Evolutionary conservation across 1,284 basidiomycete genomes (phyloP), one percentile per base, ranked within the genome.

Genomic region (Austroboletus novae-zelandiae): DNA sequence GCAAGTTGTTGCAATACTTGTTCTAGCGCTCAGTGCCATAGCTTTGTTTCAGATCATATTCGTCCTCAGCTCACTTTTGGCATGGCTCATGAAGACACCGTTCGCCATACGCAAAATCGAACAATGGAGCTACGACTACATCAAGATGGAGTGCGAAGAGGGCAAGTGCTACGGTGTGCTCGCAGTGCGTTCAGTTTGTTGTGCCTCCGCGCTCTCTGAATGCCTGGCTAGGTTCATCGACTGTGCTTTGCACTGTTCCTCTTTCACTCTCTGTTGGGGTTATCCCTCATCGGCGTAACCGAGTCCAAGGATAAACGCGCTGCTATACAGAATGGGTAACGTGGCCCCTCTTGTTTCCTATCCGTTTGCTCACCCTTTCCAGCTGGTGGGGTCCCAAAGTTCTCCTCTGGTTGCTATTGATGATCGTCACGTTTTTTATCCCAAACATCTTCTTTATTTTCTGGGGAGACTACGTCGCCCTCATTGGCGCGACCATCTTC

Each of bases 331-430:
- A 99, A 99, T 67, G 96, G 96, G 89, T 93, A 67, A 58, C 80
- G 64, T 14, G 9, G n/a, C 31, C 39, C 15, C 20, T 15, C 46
- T 41, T 44, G 17, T 36, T 40, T 11, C 25, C 53, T 18, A 8
- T 9, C 25, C 49, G 8, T 44, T 45, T 30, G 18, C 54, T 51
- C 51, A 57, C 30, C 13, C 17, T 30, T 25, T 18, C 8, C 59
- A 94, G 92, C 27, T 99, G 95, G 95, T 99, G 96, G 96, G 96
- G 96, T 32, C 95, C 94, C 13, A 99, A 99, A 68, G 84, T 94
- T 32, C 75, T 98, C 43, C 74, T 89, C 6, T 95, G 92, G 92
- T 62, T 94, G 25, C 60, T 89, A 50, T 78, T 96, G 47, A 74
- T 96, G 52, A 74, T 80, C 41, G 69, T 91, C 25, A 89, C 88